These are phyloP conservation scores for Paspalum vaginatum DNA, from an alignment of 176 grass and related monocot genomes.

Conservation along the genomic window DNA sequence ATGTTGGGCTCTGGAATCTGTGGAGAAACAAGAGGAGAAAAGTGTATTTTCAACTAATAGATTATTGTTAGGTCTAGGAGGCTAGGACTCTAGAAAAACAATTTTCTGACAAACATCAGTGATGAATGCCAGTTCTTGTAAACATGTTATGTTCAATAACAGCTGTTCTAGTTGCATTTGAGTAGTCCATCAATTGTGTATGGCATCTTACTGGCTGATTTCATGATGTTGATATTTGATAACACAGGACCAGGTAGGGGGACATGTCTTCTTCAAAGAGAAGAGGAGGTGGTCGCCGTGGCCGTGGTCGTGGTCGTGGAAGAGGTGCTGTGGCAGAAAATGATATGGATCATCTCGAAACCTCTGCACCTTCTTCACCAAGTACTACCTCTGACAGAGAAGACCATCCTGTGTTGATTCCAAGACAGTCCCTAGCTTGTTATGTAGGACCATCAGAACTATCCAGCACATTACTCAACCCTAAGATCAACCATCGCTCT, in stretches of 20 bases:
- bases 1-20: background rate
- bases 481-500: conserved; percentile 59
- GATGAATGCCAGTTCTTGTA: background rate
- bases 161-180: background rate
- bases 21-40: conserved; percentile 27
- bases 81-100: background rate
- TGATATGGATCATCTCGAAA: conserved; percentile 40
- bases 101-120: background rate
- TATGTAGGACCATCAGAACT: conserved; percentile 34
- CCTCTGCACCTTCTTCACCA: conserved; percentile 45
- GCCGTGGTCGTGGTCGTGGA: conserved; percentile 28
- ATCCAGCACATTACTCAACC: conserved; percentile 51
- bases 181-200: background rate
- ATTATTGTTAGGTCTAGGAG: background rate
- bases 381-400: conserved; percentile 57
- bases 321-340: conserved; percentile 31
- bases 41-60: background rate
- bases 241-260: background rate
- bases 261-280: conserved; percentile 47
- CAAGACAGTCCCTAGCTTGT: conserved; percentile 28
- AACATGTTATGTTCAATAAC: background rate
- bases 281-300: conserved; percentile 37
- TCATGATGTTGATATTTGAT: conserved; percentile 25
- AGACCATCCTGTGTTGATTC: conserved; percentile 29
- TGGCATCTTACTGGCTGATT: conserved; percentile 19